phyloP scores from a whole-genome alignment of 208 protist species.

The Phytomonas sp. region DNA sequence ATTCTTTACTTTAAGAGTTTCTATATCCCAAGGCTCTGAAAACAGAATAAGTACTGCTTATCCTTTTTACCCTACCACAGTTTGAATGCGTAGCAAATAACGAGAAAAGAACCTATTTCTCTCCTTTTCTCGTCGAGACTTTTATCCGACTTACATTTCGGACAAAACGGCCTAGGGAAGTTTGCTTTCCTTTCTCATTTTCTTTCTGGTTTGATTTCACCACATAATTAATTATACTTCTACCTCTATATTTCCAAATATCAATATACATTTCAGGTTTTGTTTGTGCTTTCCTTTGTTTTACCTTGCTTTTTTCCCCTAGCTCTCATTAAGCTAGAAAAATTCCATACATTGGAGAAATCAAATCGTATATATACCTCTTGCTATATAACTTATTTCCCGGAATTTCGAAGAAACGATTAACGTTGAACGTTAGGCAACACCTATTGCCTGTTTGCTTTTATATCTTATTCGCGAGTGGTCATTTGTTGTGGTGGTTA shows the following conservation, averaged over 20 bases:
- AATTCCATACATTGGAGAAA: not conserved
- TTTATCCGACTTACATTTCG: not conserved
- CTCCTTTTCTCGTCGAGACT: not conserved
- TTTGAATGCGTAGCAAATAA: not conserved
- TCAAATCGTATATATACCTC: not conserved
- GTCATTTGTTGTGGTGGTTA: not conserved
- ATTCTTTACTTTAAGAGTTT: slow-evolving; percentile 5
- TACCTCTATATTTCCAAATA: slow-evolving; percentile 12
- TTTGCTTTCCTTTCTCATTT: slow-evolving; percentile 2
- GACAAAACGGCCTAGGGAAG: not conserved
- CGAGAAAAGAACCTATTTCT: not conserved
- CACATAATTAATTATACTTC: slow-evolving; percentile 10
- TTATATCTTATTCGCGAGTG: not conserved
- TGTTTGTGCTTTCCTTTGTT: slow-evolving; percentile 7
- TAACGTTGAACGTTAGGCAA: not conserved
- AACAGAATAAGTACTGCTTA: not conserved
- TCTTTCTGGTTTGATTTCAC: not conserved
- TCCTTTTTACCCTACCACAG: not conserved
- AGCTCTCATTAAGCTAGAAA: not conserved
- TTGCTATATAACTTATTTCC: not conserved
- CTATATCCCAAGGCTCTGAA: not conserved
- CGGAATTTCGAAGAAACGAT: not conserved
- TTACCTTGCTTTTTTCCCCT: slow-evolving; percentile 3
- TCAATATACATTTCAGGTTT: slow-evolving; percentile 6
- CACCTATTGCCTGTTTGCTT: not conserved